phyloP scores from a whole-genome alignment of 352 stramenopile species.

The Pythium insidiosum region DNA sequence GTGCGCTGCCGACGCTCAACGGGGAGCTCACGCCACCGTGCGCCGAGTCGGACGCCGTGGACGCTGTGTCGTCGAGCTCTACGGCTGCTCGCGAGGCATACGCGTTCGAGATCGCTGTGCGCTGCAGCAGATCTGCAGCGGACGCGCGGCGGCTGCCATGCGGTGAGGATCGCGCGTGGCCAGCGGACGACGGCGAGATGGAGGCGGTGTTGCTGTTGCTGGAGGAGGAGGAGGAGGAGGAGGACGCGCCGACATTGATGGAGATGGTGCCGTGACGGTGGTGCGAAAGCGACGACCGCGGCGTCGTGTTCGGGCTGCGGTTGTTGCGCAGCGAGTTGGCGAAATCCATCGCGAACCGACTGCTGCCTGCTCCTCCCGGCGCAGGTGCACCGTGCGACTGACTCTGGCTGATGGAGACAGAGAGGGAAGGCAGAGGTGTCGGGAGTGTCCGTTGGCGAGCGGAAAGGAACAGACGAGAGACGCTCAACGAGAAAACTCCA shows the following conservation, averaged over 20 bases:
- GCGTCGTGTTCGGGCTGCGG: slow-evolving; percentile 15
- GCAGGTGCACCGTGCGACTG: too few relatives aligned
- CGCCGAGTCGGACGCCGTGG: slow-evolving; percentile 45
- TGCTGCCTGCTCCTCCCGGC: too few relatives aligned
- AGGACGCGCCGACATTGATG: too few relatives aligned
- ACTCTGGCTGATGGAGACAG: too few relatives aligned
- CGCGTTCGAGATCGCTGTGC: slow-evolving; percentile 54
- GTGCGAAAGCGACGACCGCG: slow-evolving; percentile 33
- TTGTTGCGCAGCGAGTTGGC: slow-evolving; percentile 24
- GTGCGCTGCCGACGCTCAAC: too few relatives aligned
- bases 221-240: too few relatives aligned
- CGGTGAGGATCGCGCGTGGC: slow-evolving; percentile 4
- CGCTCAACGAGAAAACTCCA: too few relatives aligned
- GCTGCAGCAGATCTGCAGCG: slow-evolving; percentile 32
- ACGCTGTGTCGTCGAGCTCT: slow-evolving; percentile 53
- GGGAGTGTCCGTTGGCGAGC: too few relatives aligned
- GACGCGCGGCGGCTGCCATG: slow-evolving; percentile 6
- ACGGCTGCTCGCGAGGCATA: slow-evolving; percentile 27
- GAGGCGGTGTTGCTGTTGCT: slow-evolving; percentile 11
- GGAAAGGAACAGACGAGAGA: too few relatives aligned
- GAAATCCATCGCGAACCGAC: slow-evolving; percentile 25
- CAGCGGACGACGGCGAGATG: slow-evolving; percentile 1
- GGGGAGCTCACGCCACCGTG: slow-evolving; percentile 23
- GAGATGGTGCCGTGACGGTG: slow-evolving; percentile 22
- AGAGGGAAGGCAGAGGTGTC: too few relatives aligned